Percentiles rank a stretch among this genome's conserved stretches.
Conservation (phyloP, 352 stramenopile species). For the Phytophthora meadii region DNA sequence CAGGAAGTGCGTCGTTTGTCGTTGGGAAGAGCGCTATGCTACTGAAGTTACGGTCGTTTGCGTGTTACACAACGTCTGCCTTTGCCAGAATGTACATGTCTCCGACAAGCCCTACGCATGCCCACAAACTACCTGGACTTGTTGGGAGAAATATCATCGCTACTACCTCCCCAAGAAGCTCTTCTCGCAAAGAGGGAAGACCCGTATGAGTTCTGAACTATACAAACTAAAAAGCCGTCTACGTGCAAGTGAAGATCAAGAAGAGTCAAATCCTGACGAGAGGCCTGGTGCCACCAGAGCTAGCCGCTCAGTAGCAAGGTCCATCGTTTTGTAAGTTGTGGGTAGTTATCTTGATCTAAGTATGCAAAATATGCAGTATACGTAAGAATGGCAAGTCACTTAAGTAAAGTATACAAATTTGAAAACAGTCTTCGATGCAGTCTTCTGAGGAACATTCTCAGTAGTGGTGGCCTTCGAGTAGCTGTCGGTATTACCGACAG, state of each 20-base stretch:
- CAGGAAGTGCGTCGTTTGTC: too few species aligned
- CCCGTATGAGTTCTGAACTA: neutral
- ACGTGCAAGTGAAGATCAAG: neutral
- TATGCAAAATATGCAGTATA: neutral
- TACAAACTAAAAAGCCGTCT: neutral
- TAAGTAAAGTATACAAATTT: neutral
- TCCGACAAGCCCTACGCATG: constrained; percentile 13
- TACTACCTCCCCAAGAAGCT: constrained; percentile 12
- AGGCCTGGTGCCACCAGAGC: neutral
- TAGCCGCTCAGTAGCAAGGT: neutral
- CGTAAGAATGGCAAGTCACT: neutral
- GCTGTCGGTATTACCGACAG: too few species aligned
- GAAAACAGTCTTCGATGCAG: neutral
- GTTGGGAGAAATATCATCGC: constrained; percentile 29
- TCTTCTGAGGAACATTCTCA: too few species aligned
- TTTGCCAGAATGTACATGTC: constrained; percentile 18
- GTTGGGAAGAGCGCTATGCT: too few species aligned
- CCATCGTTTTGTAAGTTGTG: neutral
- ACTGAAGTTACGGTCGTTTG: too few species aligned
- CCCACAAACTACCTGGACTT: constrained; percentile 13
- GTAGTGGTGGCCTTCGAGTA: too few species aligned
- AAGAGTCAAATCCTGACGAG: neutral
- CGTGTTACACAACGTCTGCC: too few species aligned
- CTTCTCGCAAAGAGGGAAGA: constrained; percentile 8
- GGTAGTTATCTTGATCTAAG: neutral